Percentiles rank a stretch among this genome's conserved stretches.
Conservation (phyloP, 108 stramenopile species). For the Pseudonitzschia delicatissima region DNA sequence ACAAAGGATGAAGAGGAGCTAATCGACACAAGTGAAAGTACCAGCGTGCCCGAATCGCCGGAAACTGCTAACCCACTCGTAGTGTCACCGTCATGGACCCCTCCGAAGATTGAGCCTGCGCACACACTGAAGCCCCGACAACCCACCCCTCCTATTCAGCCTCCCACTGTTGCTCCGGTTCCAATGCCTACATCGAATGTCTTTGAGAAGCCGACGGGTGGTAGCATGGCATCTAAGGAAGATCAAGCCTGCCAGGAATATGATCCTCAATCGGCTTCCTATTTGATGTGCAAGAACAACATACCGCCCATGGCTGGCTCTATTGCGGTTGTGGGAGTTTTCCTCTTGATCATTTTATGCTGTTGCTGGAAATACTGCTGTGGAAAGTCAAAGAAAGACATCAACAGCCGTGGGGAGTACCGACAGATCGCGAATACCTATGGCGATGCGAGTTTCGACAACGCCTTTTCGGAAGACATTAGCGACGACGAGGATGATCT, state of each 20-base stretch:
- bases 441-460: conserved; percentile 22
- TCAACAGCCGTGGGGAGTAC: conserved; percentile 23
- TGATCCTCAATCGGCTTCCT: too few relatives aligned
- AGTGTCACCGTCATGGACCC: neutral
- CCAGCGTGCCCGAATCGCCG: neutral
- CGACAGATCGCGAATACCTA: conserved; percentile 25
- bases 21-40: neutral
- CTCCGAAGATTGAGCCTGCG: too few relatives aligned
- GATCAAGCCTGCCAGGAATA: too few relatives aligned
- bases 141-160: too few relatives aligned
- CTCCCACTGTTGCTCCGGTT: too few relatives aligned
- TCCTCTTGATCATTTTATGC: conserved; percentile 14
- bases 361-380: conserved; percentile 12
- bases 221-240: too few relatives aligned
- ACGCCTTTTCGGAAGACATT: conserved; percentile 25
- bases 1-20: neutral
- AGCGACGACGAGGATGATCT: conserved; percentile 25
- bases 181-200: too few relatives aligned
- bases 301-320: too few relatives aligned
- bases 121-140: too few relatives aligned
- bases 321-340: too few relatives aligned
- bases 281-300: too few relatives aligned
- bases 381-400: neutral
- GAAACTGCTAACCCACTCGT: neutral
- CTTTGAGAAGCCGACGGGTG: too few relatives aligned